Conservation (phyloP, 2,329 filamentous ascomycete species). For the Trichoderma harzianum region DNA sequence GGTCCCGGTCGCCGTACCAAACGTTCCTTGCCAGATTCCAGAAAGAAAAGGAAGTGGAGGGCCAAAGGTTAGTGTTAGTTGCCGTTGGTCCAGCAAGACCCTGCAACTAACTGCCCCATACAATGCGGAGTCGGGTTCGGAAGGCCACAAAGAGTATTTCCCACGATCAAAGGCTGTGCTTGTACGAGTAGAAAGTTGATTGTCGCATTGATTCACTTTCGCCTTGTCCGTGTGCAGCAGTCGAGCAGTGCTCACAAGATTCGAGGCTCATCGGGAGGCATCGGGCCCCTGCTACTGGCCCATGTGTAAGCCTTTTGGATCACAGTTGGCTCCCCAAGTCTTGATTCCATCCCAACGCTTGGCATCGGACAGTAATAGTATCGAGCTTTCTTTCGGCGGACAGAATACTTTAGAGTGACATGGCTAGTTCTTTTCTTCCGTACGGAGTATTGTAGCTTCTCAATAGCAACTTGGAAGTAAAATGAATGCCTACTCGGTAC, state of each 20-base stretch:
- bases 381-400: background rate
- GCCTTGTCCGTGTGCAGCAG: background rate
- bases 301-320: background rate
- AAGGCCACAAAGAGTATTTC: background rate
- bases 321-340: background rate
- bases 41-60: conserved; percentile 11
- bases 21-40: conserved; percentile 13
- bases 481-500: background rate
- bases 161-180: background rate
- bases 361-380: background rate
- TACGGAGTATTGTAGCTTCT: background rate
- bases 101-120: background rate
- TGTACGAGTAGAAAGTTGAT: background rate
- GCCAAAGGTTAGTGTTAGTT: background rate
- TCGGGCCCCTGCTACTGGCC: background rate
- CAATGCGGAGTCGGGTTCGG: background rate
- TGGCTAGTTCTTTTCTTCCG: background rate
- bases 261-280: background rate
- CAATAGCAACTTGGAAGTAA: background rate
- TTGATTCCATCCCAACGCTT: background rate
- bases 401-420: background rate
- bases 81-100: conserved; percentile 11
- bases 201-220: background rate
- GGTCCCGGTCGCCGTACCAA: conserved; percentile 2
- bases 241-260: background rate